Evolutionary conservation across 345 rosid genomes (phyloP), one percentile per base, ranked within the genome.

Genomic region (Leavenworthia alabamica): DNA sequence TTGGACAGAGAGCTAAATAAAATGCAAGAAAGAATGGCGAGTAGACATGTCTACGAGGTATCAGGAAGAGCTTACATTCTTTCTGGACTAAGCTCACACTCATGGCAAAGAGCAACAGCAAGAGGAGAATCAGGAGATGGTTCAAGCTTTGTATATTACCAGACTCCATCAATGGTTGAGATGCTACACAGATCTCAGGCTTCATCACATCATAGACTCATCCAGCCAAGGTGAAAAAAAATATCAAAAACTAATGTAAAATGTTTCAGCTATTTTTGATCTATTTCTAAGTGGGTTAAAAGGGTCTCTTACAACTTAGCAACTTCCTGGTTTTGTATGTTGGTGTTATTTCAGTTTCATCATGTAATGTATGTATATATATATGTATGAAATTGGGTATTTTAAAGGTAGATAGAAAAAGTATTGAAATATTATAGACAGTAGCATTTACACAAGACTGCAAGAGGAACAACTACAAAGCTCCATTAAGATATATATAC

Each of bases 91-190:
- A 93, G 97, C 75, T 93, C 99, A 6, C 97, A 93, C 55, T 93
- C 96, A 8, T 90, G 99, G 99, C 99, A 93, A 75, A 80, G 99
- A 80, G 97, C 99, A 23, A 90, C 97, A 8, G 75, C 96, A 8
- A 90, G 99, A 78, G 97, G 99, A 24, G 96, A 90, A 77, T 87
- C 96, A 53, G 82, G 88, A 1, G 95, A 87, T 2, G 81, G 92
- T 46, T 89, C 87, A 9, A 94, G 95, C 75, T 79, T 94, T 46
- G 72, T 84, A 23, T 71, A 71, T 51, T 89, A 93, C 56, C 95
- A 84, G 60, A 90, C 99, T 7, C 99, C 92, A 17, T 88, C 88
- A 7, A 94, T 94, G 99, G 74, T 83, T 7, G 87, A 90, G 81
- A 94, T 94, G 99, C 85, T 94, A 19, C 71, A 78, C 64, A 81